Conservation (phyloP, 129 eudicot species). For the Saposhnikovia divaricata region DNA sequence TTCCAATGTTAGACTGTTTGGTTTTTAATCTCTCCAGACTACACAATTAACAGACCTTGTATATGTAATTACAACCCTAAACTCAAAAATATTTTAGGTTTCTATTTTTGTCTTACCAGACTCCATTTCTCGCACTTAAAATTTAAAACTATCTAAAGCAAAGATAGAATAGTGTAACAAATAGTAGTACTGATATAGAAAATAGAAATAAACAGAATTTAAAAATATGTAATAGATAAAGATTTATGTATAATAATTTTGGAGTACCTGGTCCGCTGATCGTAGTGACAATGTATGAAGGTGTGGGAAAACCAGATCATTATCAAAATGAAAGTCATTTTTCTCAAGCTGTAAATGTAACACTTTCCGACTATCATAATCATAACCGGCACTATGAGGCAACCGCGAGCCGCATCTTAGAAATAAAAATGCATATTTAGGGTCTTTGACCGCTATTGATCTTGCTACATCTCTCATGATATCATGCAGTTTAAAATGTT, state of each 20-base stretch:
- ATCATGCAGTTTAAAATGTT: background rate
- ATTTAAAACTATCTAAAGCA: no score
- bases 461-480: slow-evolving; percentile 3
- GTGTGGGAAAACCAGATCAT: background rate
- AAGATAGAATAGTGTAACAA: no score
- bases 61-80: no score
- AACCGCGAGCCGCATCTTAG: background rate
- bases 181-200: no score
- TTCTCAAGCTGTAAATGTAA: background rate
- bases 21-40: no score
- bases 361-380: background rate
- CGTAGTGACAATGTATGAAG: background rate
- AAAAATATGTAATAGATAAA: background rate
- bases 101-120: no score
- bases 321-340: background rate
- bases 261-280: background rate
- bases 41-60: no score
- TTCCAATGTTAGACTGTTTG: no score
- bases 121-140: no score
- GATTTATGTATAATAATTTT: background rate
- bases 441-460: background rate
- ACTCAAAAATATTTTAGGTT: no score
- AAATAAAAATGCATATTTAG: background rate
- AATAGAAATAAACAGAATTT: no score
- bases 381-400: background rate